These are phyloP conservation scores for Cinchona pubescens DNA, from an alignment of 257 asterid species.

Conservation along the genomic window DNA sequence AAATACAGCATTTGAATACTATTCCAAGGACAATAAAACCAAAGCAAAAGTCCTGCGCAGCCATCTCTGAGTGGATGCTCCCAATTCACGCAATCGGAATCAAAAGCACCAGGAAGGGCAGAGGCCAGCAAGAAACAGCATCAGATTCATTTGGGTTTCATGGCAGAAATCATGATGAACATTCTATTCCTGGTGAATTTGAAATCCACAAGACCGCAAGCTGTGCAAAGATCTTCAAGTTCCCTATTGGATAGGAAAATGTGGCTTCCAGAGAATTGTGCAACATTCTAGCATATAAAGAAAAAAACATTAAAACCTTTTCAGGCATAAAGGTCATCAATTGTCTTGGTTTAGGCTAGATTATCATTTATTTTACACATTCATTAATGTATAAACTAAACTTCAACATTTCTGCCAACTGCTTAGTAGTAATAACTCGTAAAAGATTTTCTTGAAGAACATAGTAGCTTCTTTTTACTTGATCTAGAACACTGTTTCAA, in stretches of 20 bases:
- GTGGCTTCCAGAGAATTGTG: conserved; percentile 64
- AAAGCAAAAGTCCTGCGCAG: not conserved
- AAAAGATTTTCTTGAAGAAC: not conserved
- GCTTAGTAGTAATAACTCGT: not conserved
- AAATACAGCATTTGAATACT: not conserved
- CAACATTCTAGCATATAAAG: conserved; percentile 39
- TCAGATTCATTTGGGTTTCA: conserved; percentile 35
- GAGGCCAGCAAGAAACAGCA: not conserved
- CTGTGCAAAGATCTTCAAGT: conserved; percentile 64
- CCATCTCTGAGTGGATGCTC: not conserved
- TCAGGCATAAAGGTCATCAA: not conserved
- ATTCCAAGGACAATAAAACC: not conserved
- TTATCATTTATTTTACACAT: not conserved
- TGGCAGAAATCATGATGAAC: conserved; percentile 75
- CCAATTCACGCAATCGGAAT: not conserved
- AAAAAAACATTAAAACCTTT: conserved; percentile 5
- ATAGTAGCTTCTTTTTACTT: not conserved
- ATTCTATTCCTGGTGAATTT: conserved; percentile 53
- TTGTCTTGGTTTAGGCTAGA: not conserved
- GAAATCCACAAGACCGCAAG: conserved; percentile 67
- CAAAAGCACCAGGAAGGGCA: not conserved
- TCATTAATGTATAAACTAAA: not conserved
- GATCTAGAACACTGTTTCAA: not conserved
- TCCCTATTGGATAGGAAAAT: conserved; percentile 56
- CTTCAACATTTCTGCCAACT: not conserved